phyloP scores from a whole-genome alignment of 23 red algal species.

The Gracilariopsis chorda region DNA sequence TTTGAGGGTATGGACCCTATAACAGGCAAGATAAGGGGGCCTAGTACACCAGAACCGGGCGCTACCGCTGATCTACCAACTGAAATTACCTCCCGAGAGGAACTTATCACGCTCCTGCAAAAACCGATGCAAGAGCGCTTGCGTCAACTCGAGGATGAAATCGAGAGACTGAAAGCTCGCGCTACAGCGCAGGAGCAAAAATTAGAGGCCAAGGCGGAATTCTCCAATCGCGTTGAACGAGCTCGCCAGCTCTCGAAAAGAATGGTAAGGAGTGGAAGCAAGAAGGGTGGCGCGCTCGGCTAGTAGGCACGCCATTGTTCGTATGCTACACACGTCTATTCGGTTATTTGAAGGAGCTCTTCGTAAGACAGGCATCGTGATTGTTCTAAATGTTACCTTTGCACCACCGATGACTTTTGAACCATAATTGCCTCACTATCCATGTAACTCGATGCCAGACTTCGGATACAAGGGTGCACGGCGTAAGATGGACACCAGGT shows the following conservation, averaged over 20 bases:
- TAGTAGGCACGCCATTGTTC: too few species aligned
- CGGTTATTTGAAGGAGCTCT: too few species aligned
- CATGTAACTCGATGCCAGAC: too few species aligned
- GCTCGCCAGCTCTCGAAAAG: background rate
- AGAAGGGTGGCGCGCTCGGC: too few species aligned
- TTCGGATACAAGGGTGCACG: too few species aligned
- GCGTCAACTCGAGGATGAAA: background rate
- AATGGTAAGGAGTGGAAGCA: background rate
- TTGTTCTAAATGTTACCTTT: too few species aligned
- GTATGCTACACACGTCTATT: too few species aligned
- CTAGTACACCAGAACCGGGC: background rate
- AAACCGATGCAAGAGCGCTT: background rate
- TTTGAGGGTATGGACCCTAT: constrained; percentile 5
- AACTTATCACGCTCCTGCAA: background rate
- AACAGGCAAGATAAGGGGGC: background rate
- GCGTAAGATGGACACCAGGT: too few species aligned
- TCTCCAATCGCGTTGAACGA: background rate
- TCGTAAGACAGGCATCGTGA: too few species aligned
- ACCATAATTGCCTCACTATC: too few species aligned
- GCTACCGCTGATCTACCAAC: background rate
- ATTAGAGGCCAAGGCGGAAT: background rate
- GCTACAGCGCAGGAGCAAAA: background rate
- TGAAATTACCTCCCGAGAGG: background rate
- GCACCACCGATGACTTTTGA: too few species aligned
- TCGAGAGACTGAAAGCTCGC: background rate